Percentiles rank a stretch among this genome's conserved stretches.
Conservation (phyloP, 1,139 yeast genomes). For the Kazachstania sp. region DNA sequence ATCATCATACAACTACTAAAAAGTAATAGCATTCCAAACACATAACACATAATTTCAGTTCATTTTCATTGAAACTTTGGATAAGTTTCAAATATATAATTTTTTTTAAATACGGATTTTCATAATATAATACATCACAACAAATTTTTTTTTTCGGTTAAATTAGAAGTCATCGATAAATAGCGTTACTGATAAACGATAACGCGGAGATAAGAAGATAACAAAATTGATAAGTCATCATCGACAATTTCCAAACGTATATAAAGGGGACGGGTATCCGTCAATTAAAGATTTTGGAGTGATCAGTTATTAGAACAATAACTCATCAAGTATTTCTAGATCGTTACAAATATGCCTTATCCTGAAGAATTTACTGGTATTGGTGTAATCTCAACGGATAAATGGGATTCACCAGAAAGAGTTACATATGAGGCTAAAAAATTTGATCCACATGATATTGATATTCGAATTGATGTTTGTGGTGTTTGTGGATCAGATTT, state of each 20-base stretch:
- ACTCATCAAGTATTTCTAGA: neutral
- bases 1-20: neutral
- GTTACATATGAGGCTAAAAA: conserved; percentile 28
- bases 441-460: conserved; percentile 30
- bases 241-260: too few species aligned
- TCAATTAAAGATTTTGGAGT: too few species aligned
- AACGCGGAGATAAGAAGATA: too few species aligned
- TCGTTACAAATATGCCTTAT: conserved; percentile 2
- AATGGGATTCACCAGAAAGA: conserved; percentile 39
- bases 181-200: too few species aligned
- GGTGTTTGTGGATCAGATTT: conserved; percentile 53
- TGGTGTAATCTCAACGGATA: conserved; percentile 35
- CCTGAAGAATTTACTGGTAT: conserved; percentile 41
- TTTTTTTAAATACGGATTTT: neutral
- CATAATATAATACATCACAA: neutral
- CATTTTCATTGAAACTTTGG: neutral
- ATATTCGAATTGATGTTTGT: conserved; percentile 37
- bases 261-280: too few species aligned
- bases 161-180: too few species aligned
- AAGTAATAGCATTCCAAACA: neutral
- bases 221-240: too few species aligned
- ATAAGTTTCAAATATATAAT: neutral
- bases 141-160: too few species aligned
- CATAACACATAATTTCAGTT: neutral
- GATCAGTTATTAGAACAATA: neutral